These are phyloP conservation scores for Oryza australiensis DNA, from an alignment of 176 grass and related monocot species.

Conservation along the genomic window DNA sequence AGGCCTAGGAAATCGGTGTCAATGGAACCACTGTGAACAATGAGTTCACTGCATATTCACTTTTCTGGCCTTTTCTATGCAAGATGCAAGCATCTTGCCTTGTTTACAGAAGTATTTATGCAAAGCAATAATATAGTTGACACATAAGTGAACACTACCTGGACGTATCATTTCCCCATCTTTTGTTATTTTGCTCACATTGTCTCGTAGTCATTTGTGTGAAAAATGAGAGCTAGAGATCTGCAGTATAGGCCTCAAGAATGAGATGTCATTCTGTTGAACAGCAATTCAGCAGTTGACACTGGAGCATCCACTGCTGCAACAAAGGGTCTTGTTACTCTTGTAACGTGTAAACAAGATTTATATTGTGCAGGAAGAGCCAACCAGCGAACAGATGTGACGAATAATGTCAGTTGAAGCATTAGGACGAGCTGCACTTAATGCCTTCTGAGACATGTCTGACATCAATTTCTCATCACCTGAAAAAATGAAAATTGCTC, in stretches of 20 bases:
- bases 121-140: neutral
- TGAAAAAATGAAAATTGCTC: constrained; percentile 35
- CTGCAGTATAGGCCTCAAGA: neutral
- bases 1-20: no score
- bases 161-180: neutral
- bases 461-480: constrained; percentile 79
- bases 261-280: constrained; percentile 1
- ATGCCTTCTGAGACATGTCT: constrained; percentile 82
- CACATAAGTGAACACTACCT: neutral
- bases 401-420: constrained; percentile 65
- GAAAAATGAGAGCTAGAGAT: neutral
- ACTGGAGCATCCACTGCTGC: neutral
- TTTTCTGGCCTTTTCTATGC: no score
- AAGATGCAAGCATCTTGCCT: neutral
- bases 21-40: no score
- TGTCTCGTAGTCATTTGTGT: neutral
- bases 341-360: constrained; percentile 1
- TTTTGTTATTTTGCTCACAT: neutral
- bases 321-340: neutral
- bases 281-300: neutral
- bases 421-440: constrained; percentile 60
- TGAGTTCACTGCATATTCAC: neutral
- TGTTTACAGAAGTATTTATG: neutral
- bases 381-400: constrained; percentile 64
- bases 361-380: constrained; percentile 43